Evolutionary conservation across 495 filamentous ascomycete genomes (phyloP), one percentile per base, ranked within the genome.

Genomic region (Aspergillus coremiiformis): DNA sequence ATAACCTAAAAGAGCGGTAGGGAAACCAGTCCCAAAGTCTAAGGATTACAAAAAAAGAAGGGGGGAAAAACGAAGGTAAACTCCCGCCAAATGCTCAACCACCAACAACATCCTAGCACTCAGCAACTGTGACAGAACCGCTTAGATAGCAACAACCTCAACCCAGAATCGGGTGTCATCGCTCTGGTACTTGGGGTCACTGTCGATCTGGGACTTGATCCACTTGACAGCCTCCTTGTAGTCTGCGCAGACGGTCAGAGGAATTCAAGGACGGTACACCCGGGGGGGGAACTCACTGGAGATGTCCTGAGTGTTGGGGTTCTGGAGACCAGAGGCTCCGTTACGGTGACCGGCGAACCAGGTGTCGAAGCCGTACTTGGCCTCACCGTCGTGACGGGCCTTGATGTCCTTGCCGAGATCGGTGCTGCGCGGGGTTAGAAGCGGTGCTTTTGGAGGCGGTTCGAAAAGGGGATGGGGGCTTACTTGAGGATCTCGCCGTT

Each of bases 131-230:
- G 32, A 12, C 14, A 12, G 4, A 15, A 1, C 32, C 2, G 32
- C 32, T 35, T 35, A 58, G 27, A 62, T 64, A 11, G 61, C 53
- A 30, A 54, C 35, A 33, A 63, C 54, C 20, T 65, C 26, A 26
- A 60, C 60, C 49, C 47, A 63, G 54, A 63, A 63, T 1, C 60
- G 57, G 43, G 57, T 60, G 51, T 63, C 57, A 30, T 41, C 37
- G 37, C 37, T 41, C 37, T 41, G 1, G 24, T 63, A 61, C 45
- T 49, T 56, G 0, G 44, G 4, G 33, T 63, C 50, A 35, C 62
- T 63, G 33, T 65, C 62, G 27, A 66, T 55, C 55, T 64, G 62
- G 46, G 57, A 11, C 32, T 66, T 59, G 30, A 66, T 66, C 64
- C 64, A 66, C 26, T 22, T 32, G 30, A 65, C 51, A 5, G 57